phyloP scores from a whole-genome alignment of 2,329 filamentous ascomycete species.

The Fusarium palustre region DNA sequence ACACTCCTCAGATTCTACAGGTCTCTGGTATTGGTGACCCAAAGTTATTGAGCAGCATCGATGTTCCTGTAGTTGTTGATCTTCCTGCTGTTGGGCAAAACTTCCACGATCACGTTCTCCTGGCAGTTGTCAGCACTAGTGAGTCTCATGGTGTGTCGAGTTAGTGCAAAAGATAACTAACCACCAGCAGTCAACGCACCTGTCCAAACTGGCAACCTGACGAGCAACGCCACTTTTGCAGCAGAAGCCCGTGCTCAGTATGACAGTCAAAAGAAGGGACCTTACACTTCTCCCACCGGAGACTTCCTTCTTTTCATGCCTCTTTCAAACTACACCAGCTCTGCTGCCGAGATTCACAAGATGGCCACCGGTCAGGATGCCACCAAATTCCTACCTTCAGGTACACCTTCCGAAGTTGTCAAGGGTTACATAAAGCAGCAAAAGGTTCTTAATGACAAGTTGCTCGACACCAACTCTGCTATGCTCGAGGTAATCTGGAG shows the following conservation, averaged over 20 bases:
- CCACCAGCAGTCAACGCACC: conserved; percentile 21
- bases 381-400: conserved; percentile 19
- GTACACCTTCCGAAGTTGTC: conserved; percentile 21
- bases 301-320: conserved; percentile 38
- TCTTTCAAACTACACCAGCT: conserved; percentile 22
- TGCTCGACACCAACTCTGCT: conserved; percentile 23
- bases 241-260: conserved; percentile 26
- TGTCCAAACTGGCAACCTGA: conserved; percentile 21
- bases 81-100: conserved; percentile 63
- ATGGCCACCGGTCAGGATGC: conserved; percentile 20
- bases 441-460: conserved; percentile 26
- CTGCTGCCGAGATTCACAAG: conserved; percentile 15
- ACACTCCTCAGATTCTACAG: conserved; percentile 60
- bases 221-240: conserved; percentile 33
- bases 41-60: conserved; percentile 51
- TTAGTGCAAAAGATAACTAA: neutral
- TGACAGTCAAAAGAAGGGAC: conserved; percentile 18
- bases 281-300: conserved; percentile 24
- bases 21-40: conserved; percentile 61
- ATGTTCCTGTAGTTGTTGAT: conserved; percentile 57
- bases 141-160: accelerated
- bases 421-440: conserved; percentile 37
- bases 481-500: conserved; percentile 37
- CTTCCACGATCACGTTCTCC: conserved; percentile 55
- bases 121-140: conserved; percentile 16